These are phyloP conservation scores for Apiotrichum gracile DNA, from an alignment of 1,284 basidiomycete genomes.

Conservation along the genomic window DNA sequence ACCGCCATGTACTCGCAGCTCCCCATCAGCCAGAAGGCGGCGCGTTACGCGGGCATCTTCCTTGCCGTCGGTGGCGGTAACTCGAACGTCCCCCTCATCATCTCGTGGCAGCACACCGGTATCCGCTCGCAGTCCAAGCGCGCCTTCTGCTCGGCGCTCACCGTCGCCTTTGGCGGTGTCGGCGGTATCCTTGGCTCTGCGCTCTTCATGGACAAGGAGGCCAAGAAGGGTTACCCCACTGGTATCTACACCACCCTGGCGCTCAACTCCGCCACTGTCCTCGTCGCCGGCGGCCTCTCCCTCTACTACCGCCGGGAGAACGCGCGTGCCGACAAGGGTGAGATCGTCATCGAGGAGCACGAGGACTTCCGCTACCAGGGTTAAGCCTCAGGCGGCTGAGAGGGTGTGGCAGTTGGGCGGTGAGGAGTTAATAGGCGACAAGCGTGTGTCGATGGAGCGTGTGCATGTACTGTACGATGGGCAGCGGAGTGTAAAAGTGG, in stretches of 20 bases:
- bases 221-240: constrained; percentile 10
- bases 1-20: constrained; percentile 18
- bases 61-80: constrained; percentile 37
- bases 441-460: too few relatives aligned
- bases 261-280: constrained; percentile 2
- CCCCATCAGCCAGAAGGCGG: background rate
- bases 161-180: constrained; percentile 17
- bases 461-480: too few relatives aligned
- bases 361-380: constrained; percentile 4
- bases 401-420: too few relatives aligned
- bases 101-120: constrained; percentile 45
- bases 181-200: constrained; percentile 17
- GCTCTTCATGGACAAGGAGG: constrained; percentile 17
- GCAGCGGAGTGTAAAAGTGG: too few relatives aligned
- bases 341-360: constrained; percentile 5
- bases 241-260: constrained; percentile 15
- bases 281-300: background rate
- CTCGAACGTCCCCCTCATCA: constrained; percentile 35
- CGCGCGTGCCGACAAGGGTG: constrained; percentile 7
- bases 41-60: constrained; percentile 13
- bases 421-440: too few relatives aligned
- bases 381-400: too few relatives aligned
- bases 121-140: constrained; percentile 47
- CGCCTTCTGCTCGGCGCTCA: constrained; percentile 21
- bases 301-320: constrained; percentile 12